Base-by-base conservation (phyloP, 2,329 filamentous ascomycete genomes). In the Fusarium aywerte region DNA sequence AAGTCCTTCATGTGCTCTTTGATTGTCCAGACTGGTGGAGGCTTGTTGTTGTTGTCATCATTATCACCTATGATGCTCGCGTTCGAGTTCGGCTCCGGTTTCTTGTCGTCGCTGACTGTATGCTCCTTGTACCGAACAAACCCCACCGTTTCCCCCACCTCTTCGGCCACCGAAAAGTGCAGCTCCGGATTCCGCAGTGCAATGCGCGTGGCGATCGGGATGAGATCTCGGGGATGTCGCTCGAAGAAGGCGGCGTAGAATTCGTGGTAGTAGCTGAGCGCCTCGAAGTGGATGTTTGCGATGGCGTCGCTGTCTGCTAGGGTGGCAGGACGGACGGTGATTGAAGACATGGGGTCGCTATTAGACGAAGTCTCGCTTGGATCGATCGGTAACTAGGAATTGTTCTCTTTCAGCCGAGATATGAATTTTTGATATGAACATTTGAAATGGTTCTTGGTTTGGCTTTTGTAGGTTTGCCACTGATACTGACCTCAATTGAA, bases 231-330 rank as follows among this genome's bases (percentile, higher is more conserved):
- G 13, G 70, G 68, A 38, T 72, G 57, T 1, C n/a, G 43, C 27
- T 60, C 45, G 23, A 72, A 71, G 52, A 73, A 59, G 12, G 67
- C 68, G 9, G 54, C 68, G 39, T 73, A 73, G 38, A 73, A 73
- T 3, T 59, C 55, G 33, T 73, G 55, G 31, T 70, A 72, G 7
- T n/a, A n/a, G 6, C 39, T 32, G 4, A 73, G 45, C 3, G 70
- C 70, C 15, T 56, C 45, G 29, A 61, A 57, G 39, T 73, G 70
- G n/a, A 69, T 53, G n/a, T 39, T 21, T 10, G 58, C 58, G 39
- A 73, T 70, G 13, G 64, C 42, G 32, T 62, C 52, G 42, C 56
- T 62, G 40, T 73, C 68, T 15, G 44, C 52, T 6, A 63, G 21
- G 10, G 58, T 67, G 29, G 68, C 70, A 13, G 48, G 67, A 27